Conservation (phyloP, 768 basidiomycete species). For the Coprinellus aureogranulatus region DNA sequence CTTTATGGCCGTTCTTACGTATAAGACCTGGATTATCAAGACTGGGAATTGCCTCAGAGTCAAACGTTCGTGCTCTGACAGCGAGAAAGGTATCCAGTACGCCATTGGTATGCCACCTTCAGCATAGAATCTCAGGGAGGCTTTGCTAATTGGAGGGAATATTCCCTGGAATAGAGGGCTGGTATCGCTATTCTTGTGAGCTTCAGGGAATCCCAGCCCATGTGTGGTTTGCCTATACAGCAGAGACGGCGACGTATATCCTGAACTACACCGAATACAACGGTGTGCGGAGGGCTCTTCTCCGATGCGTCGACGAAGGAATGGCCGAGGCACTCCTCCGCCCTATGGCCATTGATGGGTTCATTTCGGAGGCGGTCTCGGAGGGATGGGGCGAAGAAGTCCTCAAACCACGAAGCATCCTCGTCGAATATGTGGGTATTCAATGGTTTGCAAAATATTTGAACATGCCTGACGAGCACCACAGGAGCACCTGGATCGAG, state of each 20-base stretch:
- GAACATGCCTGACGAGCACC: not conserved
- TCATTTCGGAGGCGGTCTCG: constrained; percentile 8
- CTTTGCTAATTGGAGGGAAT: too few relatives aligned
- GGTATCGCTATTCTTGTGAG: constrained; percentile 5
- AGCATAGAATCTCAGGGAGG: too few relatives aligned
- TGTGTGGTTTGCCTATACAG: constrained; percentile 5
- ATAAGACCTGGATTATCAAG: constrained; percentile 4
- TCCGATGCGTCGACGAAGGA: not conserved
- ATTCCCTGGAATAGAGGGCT: not conserved
- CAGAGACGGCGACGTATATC: not conserved
- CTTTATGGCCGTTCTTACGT: not conserved
- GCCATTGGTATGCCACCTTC: too few relatives aligned
- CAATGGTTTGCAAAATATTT: not conserved
- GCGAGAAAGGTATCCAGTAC: not conserved
- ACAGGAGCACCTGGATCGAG: constrained; percentile 2
- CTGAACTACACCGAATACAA: not conserved
- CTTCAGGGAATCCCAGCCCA: not conserved
- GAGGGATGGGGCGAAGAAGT: constrained; percentile 1
- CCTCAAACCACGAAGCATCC: not conserved
- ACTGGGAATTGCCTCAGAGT: constrained; percentile 1
- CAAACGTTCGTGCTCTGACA: too few relatives aligned
- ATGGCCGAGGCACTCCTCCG: constrained; percentile 5
- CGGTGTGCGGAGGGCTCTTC: not conserved
- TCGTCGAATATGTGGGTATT: constrained; percentile 9
- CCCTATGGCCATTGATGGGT: constrained; percentile 13